Percentiles rank a stretch among this genome's conserved stretches.
Conservation (phyloP, 345 rosid genomes). For the Microcos paniculata region DNA sequence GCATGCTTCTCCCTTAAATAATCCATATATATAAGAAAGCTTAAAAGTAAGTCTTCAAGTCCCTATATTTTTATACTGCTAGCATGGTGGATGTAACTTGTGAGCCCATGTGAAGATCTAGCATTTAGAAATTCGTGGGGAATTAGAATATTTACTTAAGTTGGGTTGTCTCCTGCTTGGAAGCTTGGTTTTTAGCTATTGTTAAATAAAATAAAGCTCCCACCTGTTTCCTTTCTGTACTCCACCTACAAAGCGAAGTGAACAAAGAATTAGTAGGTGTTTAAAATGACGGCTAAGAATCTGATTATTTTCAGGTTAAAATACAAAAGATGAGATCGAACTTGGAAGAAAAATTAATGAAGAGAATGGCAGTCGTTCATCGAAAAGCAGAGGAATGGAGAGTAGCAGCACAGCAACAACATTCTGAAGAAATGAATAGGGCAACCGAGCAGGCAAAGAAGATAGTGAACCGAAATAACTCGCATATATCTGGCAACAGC, state of each 20-base stretch:
- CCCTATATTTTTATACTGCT: constrained; percentile 26
- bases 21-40: constrained; percentile 3
- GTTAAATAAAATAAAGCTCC: constrained; percentile 26
- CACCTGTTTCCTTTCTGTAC: background rate
- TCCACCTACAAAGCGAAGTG: background rate
- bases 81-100: constrained; percentile 29
- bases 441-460: constrained; percentile 46
- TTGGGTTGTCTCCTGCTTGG: constrained; percentile 27
- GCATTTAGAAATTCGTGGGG: constrained; percentile 30
- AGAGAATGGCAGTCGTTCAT: constrained; percentile 71
- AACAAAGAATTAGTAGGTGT: background rate
- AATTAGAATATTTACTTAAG: constrained; percentile 27
- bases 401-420: constrained; percentile 62
- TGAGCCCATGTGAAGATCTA: constrained; percentile 41
- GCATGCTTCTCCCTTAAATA: constrained; percentile 13
- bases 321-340: constrained; percentile 89
- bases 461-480: constrained; percentile 33
- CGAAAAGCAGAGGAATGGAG: constrained; percentile 84
- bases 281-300: background rate
- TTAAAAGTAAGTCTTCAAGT: constrained; percentile 45
- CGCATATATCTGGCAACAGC: constrained; percentile 37
- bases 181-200: constrained; percentile 25
- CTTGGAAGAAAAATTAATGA: constrained; percentile 85
- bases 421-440: constrained; percentile 55
- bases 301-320: constrained; percentile 54